phyloP scores from a whole-genome alignment of 768 basidiomycete genomes.

The Russula foetens region DNA sequence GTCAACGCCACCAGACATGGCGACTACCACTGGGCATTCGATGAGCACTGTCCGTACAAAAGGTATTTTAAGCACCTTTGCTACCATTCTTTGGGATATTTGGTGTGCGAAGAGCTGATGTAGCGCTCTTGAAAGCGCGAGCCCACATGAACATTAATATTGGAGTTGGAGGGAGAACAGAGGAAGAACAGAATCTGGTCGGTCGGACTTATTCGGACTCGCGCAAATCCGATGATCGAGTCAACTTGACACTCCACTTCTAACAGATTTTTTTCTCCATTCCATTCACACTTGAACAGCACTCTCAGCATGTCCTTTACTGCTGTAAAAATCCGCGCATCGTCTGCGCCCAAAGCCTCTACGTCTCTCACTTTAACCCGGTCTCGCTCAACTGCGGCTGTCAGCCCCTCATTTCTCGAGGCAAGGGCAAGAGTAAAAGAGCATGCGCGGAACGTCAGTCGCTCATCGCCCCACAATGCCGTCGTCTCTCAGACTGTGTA shows the following conservation, averaged over 20 bases:
- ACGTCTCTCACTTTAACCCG: constrained; percentile 34
- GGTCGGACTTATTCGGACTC: constrained; percentile 11
- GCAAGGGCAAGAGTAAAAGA: constrained; percentile 77
- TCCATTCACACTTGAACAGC: neutral
- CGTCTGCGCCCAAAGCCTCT: constrained; percentile 31
- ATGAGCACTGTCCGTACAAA: neutral
- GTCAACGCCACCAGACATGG: constrained; percentile 97
- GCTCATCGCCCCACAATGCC: constrained; percentile 53
- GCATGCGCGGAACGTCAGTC: constrained; percentile 68
- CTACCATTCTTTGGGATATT: constrained; percentile 24
- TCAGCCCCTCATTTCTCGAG: constrained; percentile 52
- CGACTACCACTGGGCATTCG: constrained; percentile 59
- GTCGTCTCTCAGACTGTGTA: constrained; percentile 56
- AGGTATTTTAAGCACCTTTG: constrained; percentile 21
- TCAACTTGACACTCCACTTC: neutral
- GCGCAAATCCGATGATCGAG: constrained; percentile 1
- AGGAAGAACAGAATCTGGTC: too few relatives aligned
- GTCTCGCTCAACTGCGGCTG: constrained; percentile 42
- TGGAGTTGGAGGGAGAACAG: neutral
- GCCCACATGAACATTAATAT: too few relatives aligned
- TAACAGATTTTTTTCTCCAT: neutral
- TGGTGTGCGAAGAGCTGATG: neutral
- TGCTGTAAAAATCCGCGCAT: constrained; percentile 36
- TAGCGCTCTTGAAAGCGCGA: neutral
- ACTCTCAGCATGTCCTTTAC: constrained; percentile 34